phyloP scores from a whole-genome alignment of 352 stramenopile genomes.

The Phytophthora fragariae region DNA sequence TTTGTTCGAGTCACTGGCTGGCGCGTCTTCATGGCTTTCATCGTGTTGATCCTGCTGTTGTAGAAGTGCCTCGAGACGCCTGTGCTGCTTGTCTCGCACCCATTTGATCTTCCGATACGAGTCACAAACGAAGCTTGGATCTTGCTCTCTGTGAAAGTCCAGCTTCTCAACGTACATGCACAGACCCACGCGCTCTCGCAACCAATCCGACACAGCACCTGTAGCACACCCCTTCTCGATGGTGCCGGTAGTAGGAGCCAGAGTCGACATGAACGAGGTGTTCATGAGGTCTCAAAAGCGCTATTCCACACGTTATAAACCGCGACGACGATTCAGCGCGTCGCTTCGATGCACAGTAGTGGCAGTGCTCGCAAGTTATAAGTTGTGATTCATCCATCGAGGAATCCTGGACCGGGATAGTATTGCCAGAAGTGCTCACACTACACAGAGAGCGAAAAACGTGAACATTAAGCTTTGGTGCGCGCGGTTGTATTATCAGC shows the following conservation, averaged over 20 bases:
- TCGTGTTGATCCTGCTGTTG: conserved; percentile 16
- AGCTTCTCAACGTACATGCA: conserved; percentile 52
- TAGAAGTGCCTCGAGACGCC: conserved; percentile 28
- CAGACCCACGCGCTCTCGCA: conserved; percentile 50
- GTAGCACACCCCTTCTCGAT: conserved; percentile 5
- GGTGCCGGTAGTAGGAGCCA: not conserved
- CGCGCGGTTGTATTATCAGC: no score
- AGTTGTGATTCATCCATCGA: no score
- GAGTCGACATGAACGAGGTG: conserved; percentile 18
- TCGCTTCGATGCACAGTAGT: conserved; percentile 21
- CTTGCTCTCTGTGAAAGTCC: conserved; percentile 29
- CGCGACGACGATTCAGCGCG: conserved; percentile 11
- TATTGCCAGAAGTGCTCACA: no score
- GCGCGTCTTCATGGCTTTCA: not conserved
- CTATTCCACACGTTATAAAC: not conserved
- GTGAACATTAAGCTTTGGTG: no score
- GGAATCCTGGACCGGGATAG: no score
- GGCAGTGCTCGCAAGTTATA: not conserved
- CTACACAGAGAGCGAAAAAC: not conserved
- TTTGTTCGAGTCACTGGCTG: not conserved
- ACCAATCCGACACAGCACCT: conserved; percentile 32
- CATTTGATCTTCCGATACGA: conserved; percentile 61
- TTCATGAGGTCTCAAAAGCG: not conserved
- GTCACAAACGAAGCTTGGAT: conserved; percentile 30
- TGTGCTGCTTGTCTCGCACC: conserved; percentile 44